Percentiles rank a stretch among this genome's conserved stretches.
These are phyloP conservation scores for Phytophthora macrochlamydospora DNA, from an alignment of 352 stramenopile species.

Conservation along the genomic window DNA sequence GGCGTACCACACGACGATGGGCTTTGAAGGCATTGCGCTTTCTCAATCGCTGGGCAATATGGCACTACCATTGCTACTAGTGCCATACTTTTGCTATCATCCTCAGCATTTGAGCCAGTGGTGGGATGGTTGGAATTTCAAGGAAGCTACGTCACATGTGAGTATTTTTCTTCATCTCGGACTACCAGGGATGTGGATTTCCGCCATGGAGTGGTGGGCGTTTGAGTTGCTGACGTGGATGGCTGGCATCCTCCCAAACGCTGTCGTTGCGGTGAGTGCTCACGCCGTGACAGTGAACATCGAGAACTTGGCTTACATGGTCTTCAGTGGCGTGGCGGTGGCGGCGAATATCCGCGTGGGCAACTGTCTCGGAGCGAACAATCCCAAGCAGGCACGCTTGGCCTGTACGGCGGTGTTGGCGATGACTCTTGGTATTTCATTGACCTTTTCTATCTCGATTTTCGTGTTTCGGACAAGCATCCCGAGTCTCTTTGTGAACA, in stretches of 20 bases:
- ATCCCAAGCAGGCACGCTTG: conserved; percentile 48
- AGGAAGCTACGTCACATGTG: conserved; percentile 35
- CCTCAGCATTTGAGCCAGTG: conserved; percentile 40
- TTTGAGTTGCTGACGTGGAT: conserved; percentile 53
- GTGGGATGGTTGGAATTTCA: conserved; percentile 53
- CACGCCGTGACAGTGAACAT: conserved; percentile 65
- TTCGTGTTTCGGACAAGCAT: conserved; percentile 26
- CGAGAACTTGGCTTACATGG: conserved; percentile 66
- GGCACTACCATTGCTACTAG: conserved; percentile 41
- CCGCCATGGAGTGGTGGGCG: conserved; percentile 61
- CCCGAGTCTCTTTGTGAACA: conserved; percentile 50
- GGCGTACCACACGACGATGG: conserved; percentile 64
- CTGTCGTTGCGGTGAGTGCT: conserved; percentile 50
- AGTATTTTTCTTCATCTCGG: conserved; percentile 54
- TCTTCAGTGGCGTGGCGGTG: conserved; percentile 61
- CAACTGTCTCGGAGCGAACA: conserved; percentile 60
- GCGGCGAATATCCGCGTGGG: conserved; percentile 66
- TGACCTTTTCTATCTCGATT: conserved; percentile 30
- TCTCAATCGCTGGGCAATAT: conserved; percentile 46
- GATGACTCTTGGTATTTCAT: conserved; percentile 36
- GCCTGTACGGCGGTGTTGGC: conserved; percentile 39
- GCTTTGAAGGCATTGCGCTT: conserved; percentile 69
- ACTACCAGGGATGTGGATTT: conserved; percentile 57
- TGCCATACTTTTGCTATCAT: conserved; percentile 60
- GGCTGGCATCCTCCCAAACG: conserved; percentile 42